Conservation (phyloP, 2,329 filamentous ascomycete species). For the Hypoxylon sp. region DNA sequence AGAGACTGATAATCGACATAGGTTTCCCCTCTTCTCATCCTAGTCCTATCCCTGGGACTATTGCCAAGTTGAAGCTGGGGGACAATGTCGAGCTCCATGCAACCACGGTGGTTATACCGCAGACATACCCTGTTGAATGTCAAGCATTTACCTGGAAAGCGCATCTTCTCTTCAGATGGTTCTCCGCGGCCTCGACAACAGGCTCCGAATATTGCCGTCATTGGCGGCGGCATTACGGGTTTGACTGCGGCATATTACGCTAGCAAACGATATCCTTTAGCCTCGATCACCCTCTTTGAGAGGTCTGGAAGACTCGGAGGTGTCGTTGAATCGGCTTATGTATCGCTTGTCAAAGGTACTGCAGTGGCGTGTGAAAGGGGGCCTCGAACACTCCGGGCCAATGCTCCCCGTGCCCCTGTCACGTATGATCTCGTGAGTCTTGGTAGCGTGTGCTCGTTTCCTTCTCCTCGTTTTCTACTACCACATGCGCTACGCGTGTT, state of each 20-base stretch:
- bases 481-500: not conserved
- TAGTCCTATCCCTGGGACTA: not conserved
- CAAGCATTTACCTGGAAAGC: not conserved
- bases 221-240: slow-evolving; percentile 34
- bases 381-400: slow-evolving; percentile 30
- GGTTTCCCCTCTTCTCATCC: not conserved
- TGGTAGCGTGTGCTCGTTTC: not conserved
- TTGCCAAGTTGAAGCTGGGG: not conserved
- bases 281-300: slow-evolving; percentile 29
- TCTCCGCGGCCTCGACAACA: not conserved
- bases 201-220: slow-evolving; percentile 22
- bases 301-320: slow-evolving; percentile 24
- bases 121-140: not conserved
- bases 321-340: slow-evolving; percentile 18
- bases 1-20: slow-evolving; percentile 2
- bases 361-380: slow-evolving; percentile 24
- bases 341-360: slow-evolving; percentile 9
- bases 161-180: slow-evolving; percentile 1
- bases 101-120: slow-evolving; percentile 2
- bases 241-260: slow-evolving; percentile 28
- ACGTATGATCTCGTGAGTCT: slow-evolving; percentile 34
- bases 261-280: slow-evolving; percentile 19
- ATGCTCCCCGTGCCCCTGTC: slow-evolving; percentile 26
- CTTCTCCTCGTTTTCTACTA: not conserved
- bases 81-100: slow-evolving; percentile 2